Conservation (phyloP, 1,284 basidiomycete species). For the Apiotrichum brassicae region DNA sequence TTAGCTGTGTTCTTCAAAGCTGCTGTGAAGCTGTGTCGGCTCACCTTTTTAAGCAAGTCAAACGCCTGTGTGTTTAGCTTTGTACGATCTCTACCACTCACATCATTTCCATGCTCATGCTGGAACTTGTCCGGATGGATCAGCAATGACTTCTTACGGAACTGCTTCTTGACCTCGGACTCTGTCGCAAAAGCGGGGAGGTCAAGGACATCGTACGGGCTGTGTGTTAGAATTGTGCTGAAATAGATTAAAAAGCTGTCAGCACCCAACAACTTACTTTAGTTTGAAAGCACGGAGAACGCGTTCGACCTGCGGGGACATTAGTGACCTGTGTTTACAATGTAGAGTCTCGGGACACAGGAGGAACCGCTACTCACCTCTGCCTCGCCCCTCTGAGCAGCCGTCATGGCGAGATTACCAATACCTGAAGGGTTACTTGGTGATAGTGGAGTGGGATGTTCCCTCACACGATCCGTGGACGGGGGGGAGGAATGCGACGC, state of each 20-base stretch:
- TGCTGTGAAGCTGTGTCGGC: conserved; percentile 1
- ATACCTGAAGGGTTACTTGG: not conserved
- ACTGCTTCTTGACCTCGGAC: conserved; percentile 52
- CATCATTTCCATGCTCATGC: conserved; percentile 50
- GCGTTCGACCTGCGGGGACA: conserved; percentile 49
- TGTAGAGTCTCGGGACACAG: conserved; percentile 1
- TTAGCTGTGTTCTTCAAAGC: conserved; percentile 5
- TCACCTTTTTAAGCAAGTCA: conserved; percentile 54
- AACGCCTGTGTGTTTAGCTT: conserved; percentile 47
- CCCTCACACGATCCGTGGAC: not conserved
- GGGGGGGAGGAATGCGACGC: too few relatives aligned
- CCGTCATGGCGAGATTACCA: not conserved
- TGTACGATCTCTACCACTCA: conserved; percentile 19
- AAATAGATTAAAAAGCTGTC: not conserved
- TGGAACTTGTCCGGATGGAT: conserved; percentile 57
- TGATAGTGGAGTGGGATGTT: not conserved
- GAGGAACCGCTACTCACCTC: conserved; percentile 27
- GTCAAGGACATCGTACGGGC: conserved; percentile 54
- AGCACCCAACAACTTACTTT: conserved; percentile 46
- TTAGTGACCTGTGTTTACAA: not conserved
- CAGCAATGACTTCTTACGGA: conserved; percentile 53
- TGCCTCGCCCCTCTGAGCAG: conserved; percentile 19
- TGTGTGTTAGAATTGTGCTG: conserved; percentile 20
- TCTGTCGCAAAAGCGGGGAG: conserved; percentile 49
- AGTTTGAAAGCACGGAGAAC: conserved; percentile 53